These are phyloP conservation scores for Aspergillus indologenus DNA, from an alignment of 495 filamentous ascomycete genomes.

Conservation along the genomic window DNA sequence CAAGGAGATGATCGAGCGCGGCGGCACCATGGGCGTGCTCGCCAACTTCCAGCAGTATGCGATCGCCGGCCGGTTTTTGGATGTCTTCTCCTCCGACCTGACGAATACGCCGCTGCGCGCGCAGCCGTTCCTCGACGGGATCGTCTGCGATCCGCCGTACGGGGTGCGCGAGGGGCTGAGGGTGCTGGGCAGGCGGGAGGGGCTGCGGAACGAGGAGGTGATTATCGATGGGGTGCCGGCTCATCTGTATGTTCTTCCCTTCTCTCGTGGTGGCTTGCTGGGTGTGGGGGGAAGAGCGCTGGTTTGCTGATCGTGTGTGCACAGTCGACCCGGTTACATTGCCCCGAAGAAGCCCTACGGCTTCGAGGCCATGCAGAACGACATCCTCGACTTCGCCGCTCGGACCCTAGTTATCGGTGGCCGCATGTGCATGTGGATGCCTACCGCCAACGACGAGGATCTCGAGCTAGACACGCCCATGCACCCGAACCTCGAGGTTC, in stretches of 20 bases:
- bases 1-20: constrained; percentile 47
- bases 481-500: constrained; percentile 72
- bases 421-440: constrained; percentile 94
- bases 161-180: constrained; percentile 91
- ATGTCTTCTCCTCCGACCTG: constrained; percentile 79
- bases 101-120: constrained; percentile 79
- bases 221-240: constrained; percentile 66
- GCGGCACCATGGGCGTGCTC: constrained; percentile 49
- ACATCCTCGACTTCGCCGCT: constrained; percentile 80
- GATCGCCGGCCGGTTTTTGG: constrained; percentile 58
- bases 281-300: not conserved
- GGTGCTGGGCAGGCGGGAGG: constrained; percentile 77
- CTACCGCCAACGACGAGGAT: constrained; percentile 76
- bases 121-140: constrained; percentile 68
- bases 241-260: constrained; percentile 57
- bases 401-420: constrained; percentile 77
- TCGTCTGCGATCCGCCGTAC: constrained; percentile 97
- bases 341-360: constrained; percentile 89
- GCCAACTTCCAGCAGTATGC: constrained; percentile 87
- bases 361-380: constrained; percentile 82
- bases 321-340: constrained; percentile 71
- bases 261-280: not conserved
- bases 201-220: constrained; percentile 55
- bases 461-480: constrained; percentile 71
- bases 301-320: not conserved